phyloP scores from a whole-genome alignment of 768 basidiomycete genomes.

The Cantharellus cinnabarinus region DNA sequence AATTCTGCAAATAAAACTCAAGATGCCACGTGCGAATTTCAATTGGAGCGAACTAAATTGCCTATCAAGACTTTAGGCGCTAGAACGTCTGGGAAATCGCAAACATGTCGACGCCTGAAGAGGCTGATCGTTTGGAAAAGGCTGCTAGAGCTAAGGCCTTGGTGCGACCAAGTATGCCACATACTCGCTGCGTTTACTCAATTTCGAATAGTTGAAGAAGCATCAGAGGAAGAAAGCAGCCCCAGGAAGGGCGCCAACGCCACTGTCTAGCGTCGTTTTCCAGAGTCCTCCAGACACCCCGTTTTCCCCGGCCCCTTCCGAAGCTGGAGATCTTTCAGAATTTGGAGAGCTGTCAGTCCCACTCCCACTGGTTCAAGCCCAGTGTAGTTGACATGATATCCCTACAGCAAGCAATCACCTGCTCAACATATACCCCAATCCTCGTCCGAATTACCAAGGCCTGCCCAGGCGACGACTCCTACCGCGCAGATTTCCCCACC shows the following conservation, averaged over 20 bases:
- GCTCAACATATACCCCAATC: background rate
- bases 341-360: constrained; percentile 10
- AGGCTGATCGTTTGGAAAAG: constrained; percentile 53
- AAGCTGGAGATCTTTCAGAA: constrained; percentile 14
- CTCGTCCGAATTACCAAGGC: background rate
- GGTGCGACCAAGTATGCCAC: constrained; percentile 23
- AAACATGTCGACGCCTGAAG: constrained; percentile 9
- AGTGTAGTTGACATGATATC: too few relatives aligned
- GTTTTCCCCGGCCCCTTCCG: constrained; percentile 32
- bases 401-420: background rate
- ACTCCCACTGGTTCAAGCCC: background rate
- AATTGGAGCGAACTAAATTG: too few relatives aligned
- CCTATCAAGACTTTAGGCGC: too few relatives aligned
- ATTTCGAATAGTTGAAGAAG: constrained; percentile 62
- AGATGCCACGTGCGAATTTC: too few relatives aligned
- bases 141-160: constrained; percentile 68
- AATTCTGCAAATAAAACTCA: too few relatives aligned
- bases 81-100: too few relatives aligned
- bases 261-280: constrained; percentile 21
- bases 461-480: background rate
- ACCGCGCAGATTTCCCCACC: background rate
- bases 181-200: constrained; percentile 5
- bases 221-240: constrained; percentile 34
- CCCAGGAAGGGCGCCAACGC: constrained; percentile 20
- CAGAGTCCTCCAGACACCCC: constrained; percentile 29